A percentile compares a stretch with the other conserved stretches of the same genome.
Evolutionary conservation across 306 rosid species (phyloP).

Genomic region (Quercus variabilis): DNA sequence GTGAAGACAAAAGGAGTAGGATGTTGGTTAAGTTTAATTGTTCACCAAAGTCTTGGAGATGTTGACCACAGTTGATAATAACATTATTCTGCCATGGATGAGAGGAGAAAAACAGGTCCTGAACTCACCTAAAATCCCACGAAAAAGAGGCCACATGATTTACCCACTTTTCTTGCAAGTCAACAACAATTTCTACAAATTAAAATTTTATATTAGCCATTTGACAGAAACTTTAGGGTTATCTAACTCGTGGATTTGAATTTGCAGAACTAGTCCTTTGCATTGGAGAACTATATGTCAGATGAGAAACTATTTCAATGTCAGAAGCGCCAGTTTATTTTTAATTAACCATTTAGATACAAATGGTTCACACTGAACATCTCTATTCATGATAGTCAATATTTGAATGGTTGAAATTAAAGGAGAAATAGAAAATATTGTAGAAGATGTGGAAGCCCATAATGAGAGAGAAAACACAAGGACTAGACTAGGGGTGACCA

Average conservation of each 20-base stretch:
- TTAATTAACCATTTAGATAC: no score
- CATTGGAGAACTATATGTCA: neutral
- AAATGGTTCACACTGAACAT: no score
- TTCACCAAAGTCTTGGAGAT: neutral
- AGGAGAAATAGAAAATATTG: no score
- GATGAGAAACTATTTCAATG: neutral
- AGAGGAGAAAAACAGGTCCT: slow-evolving; percentile 8
- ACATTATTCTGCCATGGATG: neutral
- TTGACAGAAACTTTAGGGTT: neutral
- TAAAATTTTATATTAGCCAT: neutral
- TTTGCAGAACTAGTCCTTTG: neutral
- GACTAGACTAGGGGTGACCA: no score
- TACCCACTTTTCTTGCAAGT: slow-evolving; percentile 15
- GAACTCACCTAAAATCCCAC: slow-evolving; percentile 3
- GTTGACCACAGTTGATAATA: neutral
- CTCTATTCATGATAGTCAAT: no score
- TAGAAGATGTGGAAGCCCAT: no score
- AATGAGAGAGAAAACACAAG: no score
- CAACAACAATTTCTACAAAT: slow-evolving; percentile 14
- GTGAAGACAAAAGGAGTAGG: no score
- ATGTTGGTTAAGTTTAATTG: neutral
- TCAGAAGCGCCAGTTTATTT: neutral
- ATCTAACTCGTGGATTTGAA: neutral
- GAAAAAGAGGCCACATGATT: neutral
- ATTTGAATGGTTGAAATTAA: no score